A percentile compares a stretch with the other conserved stretches of the same genome.
Conservation (phyloP, 2,329 filamentous ascomycete species). For the Dichotomopilus funicola region DNA sequence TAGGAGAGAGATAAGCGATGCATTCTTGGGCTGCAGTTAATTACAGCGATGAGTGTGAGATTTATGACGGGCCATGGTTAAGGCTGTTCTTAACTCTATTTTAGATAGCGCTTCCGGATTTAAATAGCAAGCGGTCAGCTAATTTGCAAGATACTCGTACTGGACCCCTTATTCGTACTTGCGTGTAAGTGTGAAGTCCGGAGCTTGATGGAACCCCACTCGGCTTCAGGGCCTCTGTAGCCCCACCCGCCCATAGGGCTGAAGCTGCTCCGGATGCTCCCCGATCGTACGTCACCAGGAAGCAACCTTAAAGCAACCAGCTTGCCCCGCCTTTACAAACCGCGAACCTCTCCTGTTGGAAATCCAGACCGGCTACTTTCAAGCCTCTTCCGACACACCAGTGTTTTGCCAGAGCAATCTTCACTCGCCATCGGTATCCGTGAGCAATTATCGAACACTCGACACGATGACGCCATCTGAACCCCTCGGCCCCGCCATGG, state of each 20-base stretch:
- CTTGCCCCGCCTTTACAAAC: constrained; percentile 1
- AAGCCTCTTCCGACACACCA: background rate
- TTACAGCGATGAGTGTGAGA: too few relatives aligned
- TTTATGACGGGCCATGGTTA: too few relatives aligned
- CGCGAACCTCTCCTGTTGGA: background rate
- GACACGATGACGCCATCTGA: constrained; percentile 18
- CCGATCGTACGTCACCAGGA: background rate
- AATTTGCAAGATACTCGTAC: too few relatives aligned
- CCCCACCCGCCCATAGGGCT: background rate
- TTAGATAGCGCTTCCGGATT: too few relatives aligned
- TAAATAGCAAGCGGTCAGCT: too few relatives aligned
- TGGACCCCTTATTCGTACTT: background rate
- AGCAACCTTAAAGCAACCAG: background rate
- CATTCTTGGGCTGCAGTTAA: too few relatives aligned
- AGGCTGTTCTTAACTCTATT: too few relatives aligned
- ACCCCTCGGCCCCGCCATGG: constrained; percentile 37
- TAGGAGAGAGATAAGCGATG: too few relatives aligned
- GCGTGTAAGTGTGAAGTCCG: background rate
- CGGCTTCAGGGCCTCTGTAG: background rate
- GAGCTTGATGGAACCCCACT: background rate
- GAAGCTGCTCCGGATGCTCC: background rate
- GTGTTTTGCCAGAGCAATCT: background rate
- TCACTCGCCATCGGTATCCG: background rate
- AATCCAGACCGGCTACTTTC: background rate
- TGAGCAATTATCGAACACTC: background rate